Evolutionary conservation across 2,329 filamentous ascomycete species (phyloP), one percentile per base, ranked within the genome.

Genomic region (Penicillium capsulatum): DNA sequence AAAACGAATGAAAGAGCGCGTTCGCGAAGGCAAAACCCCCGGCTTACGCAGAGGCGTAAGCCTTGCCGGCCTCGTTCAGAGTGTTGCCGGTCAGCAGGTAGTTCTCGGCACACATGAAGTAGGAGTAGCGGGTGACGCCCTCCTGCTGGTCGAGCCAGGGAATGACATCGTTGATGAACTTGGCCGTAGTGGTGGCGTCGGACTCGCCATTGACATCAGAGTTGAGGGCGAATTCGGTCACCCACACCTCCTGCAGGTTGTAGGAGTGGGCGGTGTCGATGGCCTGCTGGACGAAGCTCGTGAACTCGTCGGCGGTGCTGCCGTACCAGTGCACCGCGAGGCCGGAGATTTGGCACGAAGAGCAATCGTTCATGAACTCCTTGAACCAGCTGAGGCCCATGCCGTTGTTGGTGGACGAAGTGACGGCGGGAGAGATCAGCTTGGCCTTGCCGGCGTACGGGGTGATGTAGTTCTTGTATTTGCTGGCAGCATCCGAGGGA

Each of bases 261-360:
- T 70, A 51, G 10, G 55, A 35, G 7, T 40, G 28, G 3, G 65
- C 68, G 7, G 67, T 51, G 6, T 49, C 37, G 38, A 66, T 58
- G 15, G 68, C 64, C 29, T 63, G 38, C 17, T 55, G 41, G 31
- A 71, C 59, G 26, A 69, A 65, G 4, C 36, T 31, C 51, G 64
- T 63, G 57, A 72, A 69, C 16, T 65, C 57, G 2, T 49, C 54
- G 28, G 54, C 49, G 8, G 54, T 53, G 8, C 47, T 37, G 15
- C 60, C 61, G 48, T 73, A 72, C 67, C 68, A 72, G 55, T 73
- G 70, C 34, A 71, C 64, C 10, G 64, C 63, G 6, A 72, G 56
- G 42, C 64, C 68, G 29, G 63, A 58, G 39, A 70, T 48, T 8
- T 56, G 52, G 57, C 68, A 71, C 33, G 63, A 59, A 10, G 38